Evolutionary conservation across 2,329 filamentous ascomycete species (phyloP), one percentile per base, ranked within the genome.

Genomic region (Podosphaera aphanis): DNA sequence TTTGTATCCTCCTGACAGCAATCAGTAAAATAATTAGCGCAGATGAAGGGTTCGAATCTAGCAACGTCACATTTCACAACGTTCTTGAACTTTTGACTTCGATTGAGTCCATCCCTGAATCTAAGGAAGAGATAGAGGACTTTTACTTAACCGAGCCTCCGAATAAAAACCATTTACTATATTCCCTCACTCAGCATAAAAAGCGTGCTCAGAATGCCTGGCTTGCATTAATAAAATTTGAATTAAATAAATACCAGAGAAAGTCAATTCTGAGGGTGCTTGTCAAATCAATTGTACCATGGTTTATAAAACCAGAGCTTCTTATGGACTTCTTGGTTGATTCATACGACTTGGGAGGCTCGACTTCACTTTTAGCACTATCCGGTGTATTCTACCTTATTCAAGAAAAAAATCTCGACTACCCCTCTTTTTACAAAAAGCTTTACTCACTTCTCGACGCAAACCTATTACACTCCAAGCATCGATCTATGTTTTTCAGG

Each of bases 291-390:
- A 83, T 94, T 53, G 80, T 82, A 20, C 86, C 88, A 0, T 93
- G 84, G 82, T 93, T 95, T 62, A 71, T 69, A 42, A 82, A 84
- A 50, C 80, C 85, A 1, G 88, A 95, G 57, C 69, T 93, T 36
- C 70, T 98, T 29, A 85, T 93, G 69, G 90, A 98, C 64, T 98
- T 95, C 61, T 65, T 98, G 46, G 93, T 85, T n/a, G 83, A 90
- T 63, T 92, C 79, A 25, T 95, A 93, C 64, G 72, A 94, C 55
- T 66, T 77, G 6, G 85, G 88, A 44, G 90, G 90, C 39, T 80
- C 84, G 13, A 84, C 78, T 42, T 88, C 90, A 3, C 69, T 98
- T 3, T 71, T 94, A 18, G 85, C 92, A 1, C 68, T 98, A 1
- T 92, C 83, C 0, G 90, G 90, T 44, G 77, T 98, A 40, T 98